These are phyloP conservation scores for Albugo candida DNA, from an alignment of 352 stramenopile genomes.

Conservation along the genomic window DNA sequence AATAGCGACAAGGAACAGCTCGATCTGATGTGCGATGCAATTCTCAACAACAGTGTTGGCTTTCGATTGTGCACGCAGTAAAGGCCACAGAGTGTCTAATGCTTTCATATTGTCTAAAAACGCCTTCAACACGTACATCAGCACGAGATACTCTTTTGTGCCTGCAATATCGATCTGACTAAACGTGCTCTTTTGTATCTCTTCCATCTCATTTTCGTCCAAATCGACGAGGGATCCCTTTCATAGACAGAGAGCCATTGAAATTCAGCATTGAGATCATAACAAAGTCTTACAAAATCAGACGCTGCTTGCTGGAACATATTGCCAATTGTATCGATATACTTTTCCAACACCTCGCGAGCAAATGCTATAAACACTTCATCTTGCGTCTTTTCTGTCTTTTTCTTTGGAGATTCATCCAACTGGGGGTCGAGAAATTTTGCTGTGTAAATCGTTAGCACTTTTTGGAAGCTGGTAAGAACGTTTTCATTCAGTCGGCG, in stretches of 20 bases:
- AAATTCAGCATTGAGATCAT: constrained; percentile 28
- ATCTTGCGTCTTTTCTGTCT: constrained; percentile 12
- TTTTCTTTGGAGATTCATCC: too few species aligned
- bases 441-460: too few species aligned
- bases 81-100: constrained; percentile 33
- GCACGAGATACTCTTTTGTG: constrained; percentile 33
- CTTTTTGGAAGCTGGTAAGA: too few species aligned
- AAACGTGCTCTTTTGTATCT: constrained; percentile 1
- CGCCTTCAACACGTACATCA: constrained; percentile 67
- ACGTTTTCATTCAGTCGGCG: neutral
- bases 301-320: too few species aligned
- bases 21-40: constrained; percentile 64
- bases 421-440: too few species aligned
- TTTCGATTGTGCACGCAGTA: constrained; percentile 19
- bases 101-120: constrained; percentile 44
- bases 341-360: too few species aligned
- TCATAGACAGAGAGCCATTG: neutral
- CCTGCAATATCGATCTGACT: neutral
- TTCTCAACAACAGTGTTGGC: constrained; percentile 35
- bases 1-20: constrained; percentile 41
- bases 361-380: constrained; percentile 52
- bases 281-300: neutral
- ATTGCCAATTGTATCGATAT: too few species aligned
- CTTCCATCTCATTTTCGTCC: constrained; percentile 1
- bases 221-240: neutral